Base-by-base conservation (phyloP, 225 moss, liverwort and hornwort genomes). In the Bryoerythrophyllum caledonicum region DNA sequence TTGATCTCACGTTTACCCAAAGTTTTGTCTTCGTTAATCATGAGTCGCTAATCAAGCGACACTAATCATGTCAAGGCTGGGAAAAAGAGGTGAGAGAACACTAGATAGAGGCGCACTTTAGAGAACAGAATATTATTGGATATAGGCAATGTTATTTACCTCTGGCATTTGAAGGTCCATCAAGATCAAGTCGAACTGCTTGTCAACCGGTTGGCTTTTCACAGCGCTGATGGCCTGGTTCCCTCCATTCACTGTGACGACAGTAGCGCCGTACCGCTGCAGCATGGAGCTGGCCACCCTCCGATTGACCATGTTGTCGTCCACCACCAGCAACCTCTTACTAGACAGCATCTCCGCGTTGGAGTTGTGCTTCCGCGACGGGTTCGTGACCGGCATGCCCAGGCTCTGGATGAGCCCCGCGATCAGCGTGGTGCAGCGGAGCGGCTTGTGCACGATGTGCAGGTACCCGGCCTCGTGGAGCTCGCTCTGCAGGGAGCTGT, bases 141-240 rank as follows among this genome's bases (percentile, higher is more conserved):
- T 38, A 20, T 80, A n/a, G n/a, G n/a, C n/a, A n/a, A n/a, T n/a
- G n/a, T n/a, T n/a, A n/a, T n/a, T n/a, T n/a, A 96, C 96, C 96
- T 94, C 96, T 1, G 96, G 96, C 96, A 96, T 96, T 79, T 96
- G 96, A 68, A 96, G 88, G 86, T 96, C 96, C 96, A 96, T 96
- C 51, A 96, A 81, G 70, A 96, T 86, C 8, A 96, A 71, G 79
- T 96, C 91, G 68, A 91, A 84, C 71, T 86, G 83, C 81, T 80
- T 70, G 63, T 83, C 83, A 21, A 71, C 49, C 25, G 78, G 78
- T 70, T 88, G 89, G 20, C 79, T 82, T 80, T 83, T 91, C 8
- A 96, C 84, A 68, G 83, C 88, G 30, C 73, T 80, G 7, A 94
- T 74, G 2, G 96, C 94, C 68, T 92, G 87, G 14, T 65, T 59